Percentiles rank a stretch among this genome's conserved stretches.
Conservation (phyloP, 2,329 filamentous ascomycete species). For the Pestalotiopsis sp. region DNA sequence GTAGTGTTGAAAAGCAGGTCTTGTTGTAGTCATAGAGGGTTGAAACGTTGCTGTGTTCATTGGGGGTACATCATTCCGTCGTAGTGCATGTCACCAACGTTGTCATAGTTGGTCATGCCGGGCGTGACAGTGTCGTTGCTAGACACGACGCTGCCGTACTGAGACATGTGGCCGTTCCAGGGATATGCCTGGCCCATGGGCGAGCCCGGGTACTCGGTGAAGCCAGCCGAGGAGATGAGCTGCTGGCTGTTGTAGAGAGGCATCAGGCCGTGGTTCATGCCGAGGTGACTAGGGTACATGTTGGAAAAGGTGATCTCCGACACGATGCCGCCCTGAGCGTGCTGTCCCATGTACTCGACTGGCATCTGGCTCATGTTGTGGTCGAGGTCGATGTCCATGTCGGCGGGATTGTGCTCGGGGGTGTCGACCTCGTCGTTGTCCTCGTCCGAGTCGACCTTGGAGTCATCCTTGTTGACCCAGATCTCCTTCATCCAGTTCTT, state of each 20-base stretch:
- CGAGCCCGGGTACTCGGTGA: constrained; percentile 25
- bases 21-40: neutral
- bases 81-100: constrained; percentile 28
- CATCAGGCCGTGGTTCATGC: constrained; percentile 21
- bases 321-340: constrained; percentile 17
- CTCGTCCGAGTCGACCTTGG: constrained; percentile 33
- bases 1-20: neutral
- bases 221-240: constrained; percentile 33
- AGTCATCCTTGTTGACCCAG: constrained; percentile 39
- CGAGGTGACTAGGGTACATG: constrained; percentile 19
- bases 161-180: constrained; percentile 25
- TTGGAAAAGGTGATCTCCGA: constrained; percentile 22
- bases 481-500: constrained; percentile 64
- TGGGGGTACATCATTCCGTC: constrained; percentile 26
- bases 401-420: constrained; percentile 38
- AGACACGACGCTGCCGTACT: constrained; percentile 28
- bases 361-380: constrained; percentile 22
- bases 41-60: constrained; percentile 16
- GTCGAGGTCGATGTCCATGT: constrained; percentile 32
- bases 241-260: constrained; percentile 21
- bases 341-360: constrained; percentile 16
- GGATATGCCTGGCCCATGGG: constrained; percentile 22
- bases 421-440: constrained; percentile 40
- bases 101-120: constrained; percentile 24
- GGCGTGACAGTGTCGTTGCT: constrained; percentile 30